Percentiles rank a stretch among this genome's conserved stretches.
These are phyloP conservation scores for Penicillium cosmopolitanum DNA, from an alignment of 495 filamentous ascomycete species.

Conservation along the genomic window DNA sequence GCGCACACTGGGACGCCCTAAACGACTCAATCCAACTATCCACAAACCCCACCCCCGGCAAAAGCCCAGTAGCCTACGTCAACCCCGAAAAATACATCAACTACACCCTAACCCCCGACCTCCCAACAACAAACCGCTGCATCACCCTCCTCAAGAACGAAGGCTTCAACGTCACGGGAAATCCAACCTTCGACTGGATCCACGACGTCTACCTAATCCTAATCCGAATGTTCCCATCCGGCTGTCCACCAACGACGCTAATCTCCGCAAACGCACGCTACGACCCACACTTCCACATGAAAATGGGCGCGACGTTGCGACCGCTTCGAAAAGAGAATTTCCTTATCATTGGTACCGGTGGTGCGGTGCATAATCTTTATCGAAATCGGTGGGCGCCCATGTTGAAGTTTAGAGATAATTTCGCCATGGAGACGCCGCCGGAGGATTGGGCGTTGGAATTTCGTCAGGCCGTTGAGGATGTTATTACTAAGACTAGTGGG, in stretches of 20 bases:
- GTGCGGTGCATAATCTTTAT: constrained; percentile 67
- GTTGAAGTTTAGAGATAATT: constrained; percentile 61
- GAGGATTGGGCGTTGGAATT: constrained; percentile 61
- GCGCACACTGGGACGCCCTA: constrained; percentile 62
- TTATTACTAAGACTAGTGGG: constrained; percentile 51
- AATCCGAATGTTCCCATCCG: constrained; percentile 63
- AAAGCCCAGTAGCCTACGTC: constrained; percentile 62
- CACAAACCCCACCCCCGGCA: constrained; percentile 56
- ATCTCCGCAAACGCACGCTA: constrained; percentile 61
- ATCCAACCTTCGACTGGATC: constrained; percentile 63
- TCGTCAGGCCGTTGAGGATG: constrained; percentile 61
- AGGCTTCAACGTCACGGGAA: constrained; percentile 54
- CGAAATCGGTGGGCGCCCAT: constrained; percentile 64
- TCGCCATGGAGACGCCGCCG: constrained; percentile 58
- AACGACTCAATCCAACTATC: constrained; percentile 56
- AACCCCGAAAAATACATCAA: constrained; percentile 59
- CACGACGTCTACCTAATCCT: constrained; percentile 67
- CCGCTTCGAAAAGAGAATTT: constrained; percentile 53
- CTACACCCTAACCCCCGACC: constrained; percentile 60
- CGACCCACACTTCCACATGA: constrained; percentile 64
- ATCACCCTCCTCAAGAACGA: constrained; percentile 45
- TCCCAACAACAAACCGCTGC: constrained; percentile 48
- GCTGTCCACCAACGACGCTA: constrained; percentile 61
- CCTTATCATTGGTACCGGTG: constrained; percentile 63
- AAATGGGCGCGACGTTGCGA: constrained; percentile 55